phyloP scores from a whole-genome alignment of 2,329 filamentous ascomycete species.

The Penicillium hesseltinei region DNA sequence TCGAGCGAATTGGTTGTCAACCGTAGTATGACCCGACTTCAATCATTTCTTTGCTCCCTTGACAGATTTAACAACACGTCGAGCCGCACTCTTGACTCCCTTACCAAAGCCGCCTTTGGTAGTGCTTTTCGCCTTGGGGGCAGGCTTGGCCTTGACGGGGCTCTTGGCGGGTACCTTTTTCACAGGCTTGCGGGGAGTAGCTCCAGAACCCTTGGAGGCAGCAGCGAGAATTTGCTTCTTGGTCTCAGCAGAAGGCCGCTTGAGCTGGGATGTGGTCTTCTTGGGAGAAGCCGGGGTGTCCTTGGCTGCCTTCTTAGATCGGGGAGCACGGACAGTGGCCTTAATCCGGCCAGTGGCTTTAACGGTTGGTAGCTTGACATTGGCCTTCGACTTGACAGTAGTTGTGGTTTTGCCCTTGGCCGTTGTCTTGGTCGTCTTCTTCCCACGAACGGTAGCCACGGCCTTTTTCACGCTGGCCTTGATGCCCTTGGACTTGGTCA shows the following conservation, averaged over 20 bases:
- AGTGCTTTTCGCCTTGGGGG: conserved; percentile 8
- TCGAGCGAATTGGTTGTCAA: background rate
- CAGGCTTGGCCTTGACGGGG: conserved; percentile 15
- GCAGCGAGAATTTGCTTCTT: conserved; percentile 30
- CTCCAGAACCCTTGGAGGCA: conserved; percentile 23
- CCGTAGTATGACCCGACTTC: background rate
- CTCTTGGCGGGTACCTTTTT: conserved; percentile 12
- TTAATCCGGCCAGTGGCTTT: conserved; percentile 31
- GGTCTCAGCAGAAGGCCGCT: conserved; percentile 29
- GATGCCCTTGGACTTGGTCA: conserved; percentile 28
- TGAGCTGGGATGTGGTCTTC: conserved; percentile 23
- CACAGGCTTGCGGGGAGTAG: conserved; percentile 12
- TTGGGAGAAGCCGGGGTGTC: conserved; percentile 20
- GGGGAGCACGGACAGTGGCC: conserved; percentile 19
- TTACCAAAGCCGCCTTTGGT: conserved; percentile 12
- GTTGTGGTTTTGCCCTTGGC: conserved; percentile 14
- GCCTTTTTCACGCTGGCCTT: conserved; percentile 35
- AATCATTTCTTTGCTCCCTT: conserved; percentile 14
- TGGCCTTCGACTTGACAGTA: conserved; percentile 12
- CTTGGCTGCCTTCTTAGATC: conserved; percentile 9
- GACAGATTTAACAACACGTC: conserved; percentile 18
- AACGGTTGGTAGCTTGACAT: conserved; percentile 31
- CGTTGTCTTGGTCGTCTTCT: conserved; percentile 21
- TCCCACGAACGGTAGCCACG: conserved; percentile 18
- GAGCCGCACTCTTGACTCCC: conserved; percentile 17